A percentile compares a stretch with the other conserved stretches of the same genome.
Evolutionary conservation across 495 filamentous ascomycete species (phyloP).

Genomic region (Aspergillus funiculosus): DNA sequence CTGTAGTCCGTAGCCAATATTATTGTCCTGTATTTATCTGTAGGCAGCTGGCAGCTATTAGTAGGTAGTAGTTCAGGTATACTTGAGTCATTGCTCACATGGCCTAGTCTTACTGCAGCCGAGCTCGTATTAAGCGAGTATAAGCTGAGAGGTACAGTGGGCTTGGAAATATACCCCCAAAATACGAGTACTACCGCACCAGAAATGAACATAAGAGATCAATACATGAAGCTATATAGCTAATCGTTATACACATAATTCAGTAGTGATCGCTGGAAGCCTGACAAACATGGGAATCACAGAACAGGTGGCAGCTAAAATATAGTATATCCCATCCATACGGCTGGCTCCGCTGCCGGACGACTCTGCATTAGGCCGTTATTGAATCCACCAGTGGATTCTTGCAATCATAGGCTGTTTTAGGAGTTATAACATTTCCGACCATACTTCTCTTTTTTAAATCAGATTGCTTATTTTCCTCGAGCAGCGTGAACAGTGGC

Average conservation of each 20-base stretch:
- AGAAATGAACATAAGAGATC: not conserved
- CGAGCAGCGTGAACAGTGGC: conserved; percentile 60
- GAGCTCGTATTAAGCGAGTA: no score
- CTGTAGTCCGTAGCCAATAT: no score
- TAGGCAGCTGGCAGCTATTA: no score
- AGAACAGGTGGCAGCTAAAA: conserved; percentile 4
- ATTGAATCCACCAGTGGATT: no score
- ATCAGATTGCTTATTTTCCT: conserved; percentile 39
- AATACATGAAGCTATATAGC: conserved; percentile 7
- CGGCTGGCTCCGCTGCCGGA: not conserved
- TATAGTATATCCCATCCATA: not conserved
- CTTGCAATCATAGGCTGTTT: no score
- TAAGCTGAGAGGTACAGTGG: no score
- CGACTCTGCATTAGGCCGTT: not conserved
- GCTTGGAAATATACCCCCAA: no score
- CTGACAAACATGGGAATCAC: conserved; percentile 18
- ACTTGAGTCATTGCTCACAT: no score
- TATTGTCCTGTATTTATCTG: no score
- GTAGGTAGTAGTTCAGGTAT: no score
- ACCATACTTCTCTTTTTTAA: not conserved
- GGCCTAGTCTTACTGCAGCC: no score
- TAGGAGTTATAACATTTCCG: conserved; percentile 13
- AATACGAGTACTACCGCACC: no score
- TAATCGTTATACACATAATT: conserved; percentile 12
- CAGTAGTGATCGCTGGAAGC: conserved; percentile 15